A percentile compares a stretch with the other conserved stretches of the same genome.
Conservation (phyloP, 1,139 yeast genomes). For the Kodamaea arcana region DNA sequence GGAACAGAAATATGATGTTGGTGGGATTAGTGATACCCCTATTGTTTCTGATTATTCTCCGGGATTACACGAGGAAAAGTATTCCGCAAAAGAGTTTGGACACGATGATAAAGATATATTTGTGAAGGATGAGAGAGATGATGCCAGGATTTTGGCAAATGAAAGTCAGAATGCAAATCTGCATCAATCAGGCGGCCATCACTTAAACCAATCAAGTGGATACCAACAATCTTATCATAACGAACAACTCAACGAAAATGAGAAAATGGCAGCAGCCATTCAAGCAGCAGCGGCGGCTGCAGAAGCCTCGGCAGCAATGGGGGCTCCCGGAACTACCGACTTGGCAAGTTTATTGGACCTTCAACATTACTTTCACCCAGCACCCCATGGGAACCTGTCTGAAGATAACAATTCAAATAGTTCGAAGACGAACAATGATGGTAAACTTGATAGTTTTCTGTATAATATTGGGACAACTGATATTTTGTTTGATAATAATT, state of each 20-base stretch:
- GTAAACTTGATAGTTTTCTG: constrained; percentile 17
- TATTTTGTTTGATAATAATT: constrained; percentile 18
- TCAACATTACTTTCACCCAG: constrained; percentile 19
- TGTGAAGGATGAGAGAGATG: background rate
- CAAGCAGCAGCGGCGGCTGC: constrained; percentile 2
- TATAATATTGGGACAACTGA: constrained; percentile 20
- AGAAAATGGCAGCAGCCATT: background rate
- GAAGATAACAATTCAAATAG: constrained; percentile 10
- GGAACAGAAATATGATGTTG: constrained; percentile 6
- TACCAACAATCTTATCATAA: background rate
- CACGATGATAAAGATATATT: no score
- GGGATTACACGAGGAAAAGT: background rate
- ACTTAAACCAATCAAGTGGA: background rate
- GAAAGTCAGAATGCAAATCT: constrained; percentile 1
- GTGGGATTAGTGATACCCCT: background rate
- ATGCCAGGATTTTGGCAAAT: background rate
- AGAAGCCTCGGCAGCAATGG: constrained; percentile 1
- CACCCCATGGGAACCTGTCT: constrained; percentile 8
- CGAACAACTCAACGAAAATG: background rate
- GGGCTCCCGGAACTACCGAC: constrained; percentile 6
- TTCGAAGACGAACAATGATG: constrained; percentile 9
- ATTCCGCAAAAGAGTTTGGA: background rate
- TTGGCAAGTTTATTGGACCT: constrained; percentile 17
- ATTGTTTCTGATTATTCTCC: constrained; percentile 2
- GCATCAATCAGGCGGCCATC: constrained; percentile 1